Base-by-base conservation (phyloP, 192 early-diverging fungal species). In the Backusella tuberculispora region DNA sequence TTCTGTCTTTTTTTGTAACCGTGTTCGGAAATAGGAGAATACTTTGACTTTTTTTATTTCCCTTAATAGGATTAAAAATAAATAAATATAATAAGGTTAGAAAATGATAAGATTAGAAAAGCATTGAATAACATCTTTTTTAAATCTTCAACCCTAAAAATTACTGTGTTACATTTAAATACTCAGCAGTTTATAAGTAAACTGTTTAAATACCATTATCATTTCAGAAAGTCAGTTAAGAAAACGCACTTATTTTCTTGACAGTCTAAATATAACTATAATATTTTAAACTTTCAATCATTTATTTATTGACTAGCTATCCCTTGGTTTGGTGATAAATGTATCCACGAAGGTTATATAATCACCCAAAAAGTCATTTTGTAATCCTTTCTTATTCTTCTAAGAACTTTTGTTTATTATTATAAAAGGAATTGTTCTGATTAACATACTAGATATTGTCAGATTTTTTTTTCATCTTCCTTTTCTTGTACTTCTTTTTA, bases 1-100 rank as follows among this genome's bases (percentile, higher is more conserved):
- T 53, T 21, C 50, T 53, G 8, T 53, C 8, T 21, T 53, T 53
- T 8, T 2, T 12, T 7, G n/a, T n/a, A 24, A n/a, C 7, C 8
- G 50, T 60, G 21, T 24, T 60, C 24, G 53, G 53, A 60, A 60
- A 60, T 56, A 60, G 53, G 53, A 24, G 53, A 60, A 60, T 60
- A 60, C 26, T 10, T 26, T 26, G 26, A 24, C 21, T 8, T 12
- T 60, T 60, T 60, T 26, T 60, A 60, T 13, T 26, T 60, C 26
- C 53, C 10, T 60, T 13, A 10, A 60, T 26, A 10, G 26, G 26
- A 60, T 26, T 60, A 26, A 24, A 60, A 12, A 50, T 34, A 34
- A 34, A 34, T 34, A 34, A 34, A 34, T 34, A 34, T 1, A 34
- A 34, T 34, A 34, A 34, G 1, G 29, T 34, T 34, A n/a, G 29